A percentile compares a stretch with the other conserved stretches of the same genome.
These are phyloP conservation scores for Petasospora rhodanensis DNA, from an alignment of 1,139 yeast species.

Conservation along the genomic window DNA sequence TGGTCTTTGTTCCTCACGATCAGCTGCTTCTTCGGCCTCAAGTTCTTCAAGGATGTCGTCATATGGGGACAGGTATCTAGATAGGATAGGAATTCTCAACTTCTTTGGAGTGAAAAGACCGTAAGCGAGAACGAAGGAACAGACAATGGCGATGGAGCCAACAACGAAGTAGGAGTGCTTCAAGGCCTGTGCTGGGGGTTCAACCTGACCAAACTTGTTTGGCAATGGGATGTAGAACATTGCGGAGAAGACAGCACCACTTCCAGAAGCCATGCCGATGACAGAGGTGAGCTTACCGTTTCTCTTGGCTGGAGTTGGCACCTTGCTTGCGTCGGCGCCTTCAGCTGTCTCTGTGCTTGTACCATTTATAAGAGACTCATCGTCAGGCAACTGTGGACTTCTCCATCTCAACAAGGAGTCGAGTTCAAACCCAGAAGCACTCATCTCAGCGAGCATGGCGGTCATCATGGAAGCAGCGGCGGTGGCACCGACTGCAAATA, in stretches of 20 bases:
- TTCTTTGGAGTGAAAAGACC: slow-evolving; percentile 45
- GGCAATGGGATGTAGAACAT: slow-evolving; percentile 40
- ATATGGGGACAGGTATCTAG: slow-evolving; percentile 21
- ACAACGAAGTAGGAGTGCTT: slow-evolving; percentile 46
- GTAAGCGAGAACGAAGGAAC: slow-evolving; percentile 36
- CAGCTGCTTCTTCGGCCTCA: slow-evolving; percentile 21
- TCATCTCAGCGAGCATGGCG: slow-evolving; percentile 50
- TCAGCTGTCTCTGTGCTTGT: no score
- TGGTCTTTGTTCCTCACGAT: slow-evolving; percentile 19
- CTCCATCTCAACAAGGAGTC: slow-evolving; percentile 18
- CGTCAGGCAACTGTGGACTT: slow-evolving; percentile 4
- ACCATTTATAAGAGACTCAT: slow-evolving; percentile 5
- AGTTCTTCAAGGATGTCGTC: slow-evolving; percentile 24
- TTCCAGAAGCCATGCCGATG: slow-evolving; percentile 59
- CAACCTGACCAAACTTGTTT: slow-evolving; percentile 36
- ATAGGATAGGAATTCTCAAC: slow-evolving; percentile 26
- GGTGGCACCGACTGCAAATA: slow-evolving; percentile 61
- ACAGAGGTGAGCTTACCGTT: slow-evolving; percentile 58
- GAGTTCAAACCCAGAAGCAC: slow-evolving; percentile 36
- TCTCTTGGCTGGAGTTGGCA: no score
- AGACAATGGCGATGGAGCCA: slow-evolving; percentile 38
- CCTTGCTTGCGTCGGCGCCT: no score
- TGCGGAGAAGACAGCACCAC: slow-evolving; percentile 64
- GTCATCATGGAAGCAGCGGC: slow-evolving; percentile 43
- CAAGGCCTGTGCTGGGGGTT: slow-evolving; percentile 41